Evolutionary conservation across 106 monocot genomes (phyloP), one percentile per base, ranked within the genome.

Genomic region (Acanthochlamys bracteata): DNA sequence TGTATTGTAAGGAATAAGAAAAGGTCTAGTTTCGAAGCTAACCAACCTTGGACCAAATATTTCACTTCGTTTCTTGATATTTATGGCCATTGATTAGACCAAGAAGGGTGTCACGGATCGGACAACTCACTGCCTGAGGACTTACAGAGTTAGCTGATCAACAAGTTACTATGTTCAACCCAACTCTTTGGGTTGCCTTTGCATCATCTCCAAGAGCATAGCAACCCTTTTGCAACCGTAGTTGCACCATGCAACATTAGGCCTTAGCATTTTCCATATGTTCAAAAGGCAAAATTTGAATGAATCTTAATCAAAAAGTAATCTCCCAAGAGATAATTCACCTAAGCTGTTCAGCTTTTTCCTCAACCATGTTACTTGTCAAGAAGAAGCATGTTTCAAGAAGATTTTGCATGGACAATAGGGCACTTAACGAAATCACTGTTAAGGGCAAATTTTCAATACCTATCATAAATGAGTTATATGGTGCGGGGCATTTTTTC

Each of bases 371-470:
- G 7, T 11, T 63, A 15, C 25, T 63, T 6, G 63, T 63, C 22
- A 46, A 65, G 43, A 65, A 13, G 7, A 15, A 51, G 49, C 10
- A 47, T 47, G 47, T 43, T 7, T 22, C 64, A 7, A 47, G 17
- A 7, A 43, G 64, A 11, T 47, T 47, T 4, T 65, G 46, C 22
- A 47, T 65, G 20, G 64, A 47, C 22, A 24, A 25, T 24, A 11
- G 47, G 0, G 64, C 64, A 1, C 23, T 65, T 1, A 65, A 65
- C 16, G 17, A 20, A 0, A 25, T 65, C 47, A 63, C 63, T 0
- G 41, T 63, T 7, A 63, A 63, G 16, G 57, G 24, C 45, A 20
- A 45, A 2, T 69, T 69, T 17, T 59, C 69, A 10, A 69, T 69
- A 25, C 69, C 61, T 0, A 51, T 39, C 4, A 21, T 62, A 8